These are phyloP conservation scores for Tephrocybe sp. DNA, from an alignment of 768 basidiomycete genomes.

Conservation along the genomic window DNA sequence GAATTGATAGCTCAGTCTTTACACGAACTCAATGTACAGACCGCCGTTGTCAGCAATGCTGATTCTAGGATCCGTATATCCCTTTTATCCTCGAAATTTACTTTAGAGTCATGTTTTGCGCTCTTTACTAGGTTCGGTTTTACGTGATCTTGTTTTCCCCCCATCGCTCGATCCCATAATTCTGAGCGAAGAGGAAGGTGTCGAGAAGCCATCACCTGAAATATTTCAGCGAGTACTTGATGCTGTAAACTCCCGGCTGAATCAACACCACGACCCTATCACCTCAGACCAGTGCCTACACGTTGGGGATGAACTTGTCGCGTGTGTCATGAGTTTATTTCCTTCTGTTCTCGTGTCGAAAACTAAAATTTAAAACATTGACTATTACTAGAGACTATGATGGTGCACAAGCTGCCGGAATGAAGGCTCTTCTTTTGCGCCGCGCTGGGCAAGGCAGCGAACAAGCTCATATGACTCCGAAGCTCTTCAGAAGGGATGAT, in stretches of 20 bases:
- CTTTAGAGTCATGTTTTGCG: too few relatives aligned
- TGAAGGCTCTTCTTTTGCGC: conserved; percentile 19
- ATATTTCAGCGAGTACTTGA: conserved; percentile 54
- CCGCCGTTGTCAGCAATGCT: conserved; percentile 68
- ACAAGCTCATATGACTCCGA: conserved; percentile 13
- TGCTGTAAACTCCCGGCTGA: conserved; percentile 22
- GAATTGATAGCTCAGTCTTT: conserved; percentile 44
- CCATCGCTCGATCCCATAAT: conserved; percentile 49
- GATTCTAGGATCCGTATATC: conserved; percentile 68
- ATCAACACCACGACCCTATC: conserved; percentile 24
- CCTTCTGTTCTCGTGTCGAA: neutral
- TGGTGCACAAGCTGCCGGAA: conserved; percentile 19
- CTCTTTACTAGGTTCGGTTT: conserved; percentile 41
- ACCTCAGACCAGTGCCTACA: conserved; percentile 52
- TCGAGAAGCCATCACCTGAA: conserved; percentile 64
- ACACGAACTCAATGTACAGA: conserved; percentile 41
- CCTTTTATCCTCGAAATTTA: too few relatives aligned
- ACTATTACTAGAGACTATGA: conserved; percentile 15
- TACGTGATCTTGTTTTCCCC: conserved; percentile 60
- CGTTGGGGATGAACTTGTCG: conserved; percentile 70
- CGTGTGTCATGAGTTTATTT: conserved; percentile 38
- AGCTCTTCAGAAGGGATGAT: neutral
- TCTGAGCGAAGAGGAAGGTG: conserved; percentile 66
- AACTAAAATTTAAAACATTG: neutral
- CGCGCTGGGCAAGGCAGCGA: conserved; percentile 11